Percentiles rank a stretch among this genome's conserved stretches.
phyloP scores from a whole-genome alignment of 805 yeast genomes.

The Danielia oregonensis region DNA sequence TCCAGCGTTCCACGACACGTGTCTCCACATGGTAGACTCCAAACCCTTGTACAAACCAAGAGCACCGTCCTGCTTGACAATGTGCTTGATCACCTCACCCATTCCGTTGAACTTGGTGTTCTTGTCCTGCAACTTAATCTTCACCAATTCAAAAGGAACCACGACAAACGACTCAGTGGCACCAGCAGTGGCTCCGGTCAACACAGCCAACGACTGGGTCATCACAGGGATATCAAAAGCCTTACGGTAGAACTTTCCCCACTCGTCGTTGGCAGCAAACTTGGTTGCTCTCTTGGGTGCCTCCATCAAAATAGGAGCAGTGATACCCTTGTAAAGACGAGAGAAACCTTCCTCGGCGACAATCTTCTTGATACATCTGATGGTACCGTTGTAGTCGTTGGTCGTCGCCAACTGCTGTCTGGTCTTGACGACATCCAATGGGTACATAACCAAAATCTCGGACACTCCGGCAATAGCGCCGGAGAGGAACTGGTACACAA shows the following conservation, averaged over 20 bases:
- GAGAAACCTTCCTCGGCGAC: constrained; percentile 80
- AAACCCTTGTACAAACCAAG: constrained; percentile 88
- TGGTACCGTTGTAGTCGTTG: constrained; percentile 75
- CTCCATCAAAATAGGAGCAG: constrained; percentile 97
- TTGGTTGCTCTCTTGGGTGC: constrained; percentile 99
- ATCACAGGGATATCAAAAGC: constrained; percentile 64
- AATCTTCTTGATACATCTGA: constrained; percentile 81
- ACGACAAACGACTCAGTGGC: constrained; percentile 95
- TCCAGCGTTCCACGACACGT: constrained; percentile 95
- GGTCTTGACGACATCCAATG: constrained; percentile 94
- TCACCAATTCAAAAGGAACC: constrained; percentile 95
- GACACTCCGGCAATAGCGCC: constrained; percentile 97
- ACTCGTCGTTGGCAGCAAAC: constrained; percentile 96
- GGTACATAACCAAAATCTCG: constrained; percentile 93
- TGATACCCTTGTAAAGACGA: constrained; percentile 86
- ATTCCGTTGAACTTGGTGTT: constrained; percentile 80
- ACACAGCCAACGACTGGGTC: constrained; percentile 79
- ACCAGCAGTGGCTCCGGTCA: constrained; percentile 98
- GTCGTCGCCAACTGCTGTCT: constrained; percentile 74
- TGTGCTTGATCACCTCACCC: constrained; percentile 72
- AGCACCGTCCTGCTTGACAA: constrained; percentile 71
- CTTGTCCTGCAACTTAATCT: constrained; percentile 90
- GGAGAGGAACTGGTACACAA: constrained; percentile 81
- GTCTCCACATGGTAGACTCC: constrained; percentile 98
- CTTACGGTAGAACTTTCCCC: constrained; percentile 79